Evolutionary conservation across 345 rosid species (phyloP), one percentile per base, ranked within the genome.

Genomic region (Passiflora organensis): DNA sequence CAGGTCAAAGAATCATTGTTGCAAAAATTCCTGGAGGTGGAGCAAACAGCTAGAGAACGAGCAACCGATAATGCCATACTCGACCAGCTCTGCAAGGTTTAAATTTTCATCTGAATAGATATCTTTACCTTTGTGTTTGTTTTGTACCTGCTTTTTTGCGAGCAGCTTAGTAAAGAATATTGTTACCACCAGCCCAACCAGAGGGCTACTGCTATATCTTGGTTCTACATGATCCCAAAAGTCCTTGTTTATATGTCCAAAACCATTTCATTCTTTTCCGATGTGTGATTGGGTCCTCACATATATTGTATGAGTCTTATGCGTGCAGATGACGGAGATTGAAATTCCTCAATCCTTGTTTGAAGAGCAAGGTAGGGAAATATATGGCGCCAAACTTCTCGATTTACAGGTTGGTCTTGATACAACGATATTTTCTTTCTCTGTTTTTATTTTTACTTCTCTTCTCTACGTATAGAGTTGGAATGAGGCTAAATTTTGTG

Each of bases 331-430:
- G 96, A 95, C 82, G 62, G 96, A 84, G 72, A 71, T 86, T 60
- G 95, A 91, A 68, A 72, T 88, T 66, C 95, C 98, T 53, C 83
- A 51, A 65, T 84, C 93, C 54, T 75, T 91, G 70, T 84, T 91
- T 49, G 96, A 91, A 73, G 98, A 91, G 70, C 94, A 88, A 86
- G 96, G 96, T 39, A 80, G 96, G 66, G 89, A 84, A 70, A 79
- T 91, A 56, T 91, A 91, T 62, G 98, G 95, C 67, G 81, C 96
- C 60, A 79, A 73, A 71, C 91, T 91, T 77, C 78, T 91, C 32
- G 72, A 86, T 73, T 73, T 88, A 44, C 98, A 88, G 95, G 98
- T 79, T 55, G 46, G 77, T 53, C 55, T 34, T 32, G 25, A 13
- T 12, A 6, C 13, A 50, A 15, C 25, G 36, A 55, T 43, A 20